Evolutionary conservation across 1,284 basidiomycete genomes (phyloP).

Genomic region (Ustilago lituana): DNA sequence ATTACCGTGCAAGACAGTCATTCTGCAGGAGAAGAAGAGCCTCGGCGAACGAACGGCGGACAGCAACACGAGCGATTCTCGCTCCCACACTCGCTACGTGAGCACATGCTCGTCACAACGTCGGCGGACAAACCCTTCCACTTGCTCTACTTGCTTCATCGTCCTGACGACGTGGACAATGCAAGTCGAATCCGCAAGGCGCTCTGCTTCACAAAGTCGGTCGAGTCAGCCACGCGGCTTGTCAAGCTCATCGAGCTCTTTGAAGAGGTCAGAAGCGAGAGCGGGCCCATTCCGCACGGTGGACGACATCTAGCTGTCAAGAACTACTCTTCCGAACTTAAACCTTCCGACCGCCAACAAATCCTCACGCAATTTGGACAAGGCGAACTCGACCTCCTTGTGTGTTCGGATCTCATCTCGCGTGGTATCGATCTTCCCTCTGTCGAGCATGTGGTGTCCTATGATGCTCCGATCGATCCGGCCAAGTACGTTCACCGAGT

Average conservation of each 20-base stretch:
- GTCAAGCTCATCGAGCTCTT: conserved; percentile 86
- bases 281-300: conserved; percentile 30
- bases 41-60: background rate
- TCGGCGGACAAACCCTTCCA: conserved; percentile 86
- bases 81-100: conserved; percentile 55
- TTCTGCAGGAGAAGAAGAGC: conserved; percentile 53
- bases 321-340: conserved; percentile 86
- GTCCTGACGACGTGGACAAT: conserved; percentile 33
- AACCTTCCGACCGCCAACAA: conserved; percentile 76
- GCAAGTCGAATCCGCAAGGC: conserved; percentile 73
- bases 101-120: conserved; percentile 82
- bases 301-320: conserved; percentile 66
- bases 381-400: conserved; percentile 82
- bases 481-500: conserved; percentile 97
- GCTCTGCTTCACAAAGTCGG: conserved; percentile 93
- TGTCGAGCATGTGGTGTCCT: conserved; percentile 90
- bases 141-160: conserved; percentile 84
- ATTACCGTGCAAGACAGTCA: conserved; percentile 76
- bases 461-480: conserved; percentile 95
- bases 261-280: conserved; percentile 68
- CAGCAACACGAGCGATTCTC: conserved; percentile 58
- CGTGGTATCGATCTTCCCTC: conserved; percentile 95
- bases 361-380: conserved; percentile 84
- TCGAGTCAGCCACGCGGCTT: conserved; percentile 86
- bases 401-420: conserved; percentile 94